Percentiles rank a stretch among this genome's conserved stretches.
These are phyloP conservation scores for Steccherinum ochraceum DNA, from an alignment of 768 basidiomycete genomes.

Conservation along the genomic window DNA sequence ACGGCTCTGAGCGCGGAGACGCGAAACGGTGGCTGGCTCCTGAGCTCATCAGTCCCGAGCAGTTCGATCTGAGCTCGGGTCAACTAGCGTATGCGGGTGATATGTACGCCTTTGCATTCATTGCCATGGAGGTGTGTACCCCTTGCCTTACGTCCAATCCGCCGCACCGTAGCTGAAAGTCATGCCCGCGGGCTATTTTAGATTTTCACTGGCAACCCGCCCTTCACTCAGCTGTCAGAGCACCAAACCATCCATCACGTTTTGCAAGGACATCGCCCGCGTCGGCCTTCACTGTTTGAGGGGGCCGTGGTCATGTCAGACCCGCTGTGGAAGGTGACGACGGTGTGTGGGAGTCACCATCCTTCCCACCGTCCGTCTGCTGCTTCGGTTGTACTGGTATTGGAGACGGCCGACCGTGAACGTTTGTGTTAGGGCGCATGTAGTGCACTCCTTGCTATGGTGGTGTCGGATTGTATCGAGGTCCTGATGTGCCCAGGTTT, in stretches of 20 bases:
- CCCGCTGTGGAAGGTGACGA: background rate
- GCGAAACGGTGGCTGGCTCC: slow-evolving; percentile 4
- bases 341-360: background rate
- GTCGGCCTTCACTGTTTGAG: background rate
- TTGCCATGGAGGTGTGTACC: background rate
- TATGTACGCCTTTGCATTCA: background rate
- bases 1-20: background rate
- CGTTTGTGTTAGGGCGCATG: too few species aligned
- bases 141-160: background rate
- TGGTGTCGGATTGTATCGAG: too few species aligned
- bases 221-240: background rate
- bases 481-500: too few species aligned
- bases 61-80: background rate
- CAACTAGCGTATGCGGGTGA: background rate
- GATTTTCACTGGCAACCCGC: background rate
- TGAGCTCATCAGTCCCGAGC: slow-evolving; percentile 4
- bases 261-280: background rate
- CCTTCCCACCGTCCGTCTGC: background rate
- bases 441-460: too few species aligned
- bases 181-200: too few species aligned
- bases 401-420: background rate
- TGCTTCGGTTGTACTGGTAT: background rate
- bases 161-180: too few species aligned
- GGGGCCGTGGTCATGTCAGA: background rate
- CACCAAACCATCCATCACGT: background rate